Evolutionary conservation across 75 land plant species (phyloP), one percentile per base, ranked within the genome.

Genomic region (Cupressus sempervirens): DNA sequence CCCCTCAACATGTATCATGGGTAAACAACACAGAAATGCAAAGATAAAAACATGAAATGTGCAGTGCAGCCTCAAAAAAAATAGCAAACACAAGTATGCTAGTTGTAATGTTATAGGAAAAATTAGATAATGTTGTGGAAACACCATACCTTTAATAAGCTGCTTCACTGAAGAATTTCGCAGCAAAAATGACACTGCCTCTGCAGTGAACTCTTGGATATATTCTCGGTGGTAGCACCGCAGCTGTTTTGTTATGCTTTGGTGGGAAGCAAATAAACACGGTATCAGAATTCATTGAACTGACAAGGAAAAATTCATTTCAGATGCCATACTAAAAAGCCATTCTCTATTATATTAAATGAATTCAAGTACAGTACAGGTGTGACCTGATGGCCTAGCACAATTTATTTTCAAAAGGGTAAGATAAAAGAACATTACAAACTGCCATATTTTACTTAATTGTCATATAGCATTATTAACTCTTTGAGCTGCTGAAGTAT

Each of bases 131-230:
- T 82, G 45, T 14, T 58, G 12, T 9, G 14, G 46, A 65, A 38
- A 29, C 43, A 8, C 10, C n/a, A 58, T 91, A 97, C 99, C 98
- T 91, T 87, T 90, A 12, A 76, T 85, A 18, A 94, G 92, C 82
- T 98, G 93, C 80, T 93, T 85, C 23, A 72, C 32, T 1, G 96
- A 89, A 76, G 98, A 88, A 86, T 93, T 94, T 85, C 99, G 93
- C 38, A 98, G 84, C 87, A 98, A 88, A 85, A 93, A 96, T 4
- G 98, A 93, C 40, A 93, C 85, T 41, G 98, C 92, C 86, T 96
- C 98, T 11, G 96, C 92, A 88, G 92, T 91, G 85, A 96, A 96
- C 38, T 95, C 95, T 81, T 91, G 99, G 16, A 96, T 88, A 85
- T 94, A 94, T 80, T 88, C 89, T 86, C 86, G 91, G 3, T 87